phyloP scores from a whole-genome alignment of 495 filamentous ascomycete genomes.

The Bacidia rubella region DNA sequence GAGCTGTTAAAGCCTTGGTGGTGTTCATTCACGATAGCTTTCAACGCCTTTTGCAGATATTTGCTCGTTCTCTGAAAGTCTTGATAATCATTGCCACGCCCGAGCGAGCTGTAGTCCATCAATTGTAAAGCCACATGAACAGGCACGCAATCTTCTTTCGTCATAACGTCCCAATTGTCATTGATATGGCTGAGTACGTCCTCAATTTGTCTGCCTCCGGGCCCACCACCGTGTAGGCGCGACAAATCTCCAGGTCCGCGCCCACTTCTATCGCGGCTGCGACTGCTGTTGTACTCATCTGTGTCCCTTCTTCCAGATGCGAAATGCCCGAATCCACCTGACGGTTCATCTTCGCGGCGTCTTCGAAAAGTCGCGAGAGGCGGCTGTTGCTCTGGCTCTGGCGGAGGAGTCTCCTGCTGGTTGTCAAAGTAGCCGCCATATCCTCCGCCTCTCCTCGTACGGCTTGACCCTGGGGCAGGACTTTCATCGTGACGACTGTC shows the following conservation, averaged over 20 bases:
- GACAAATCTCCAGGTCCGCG: constrained; percentile 10
- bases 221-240: constrained; percentile 22
- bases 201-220: constrained; percentile 28
- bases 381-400: constrained; percentile 16
- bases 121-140: constrained; percentile 86
- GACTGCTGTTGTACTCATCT: constrained; percentile 20
- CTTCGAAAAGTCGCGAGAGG: constrained; percentile 11
- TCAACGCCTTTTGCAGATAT: constrained; percentile 78
- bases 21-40: constrained; percentile 93
- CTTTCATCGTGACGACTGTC: constrained; percentile 8
- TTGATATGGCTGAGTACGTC: constrained; percentile 59
- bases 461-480: constrained; percentile 4
- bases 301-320: constrained; percentile 17
- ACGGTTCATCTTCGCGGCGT: constrained; percentile 3
- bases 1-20: constrained; percentile 99
- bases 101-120: constrained; percentile 86
- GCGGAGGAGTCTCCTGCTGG: constrained; percentile 16
- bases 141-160: constrained; percentile 71
- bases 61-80: constrained; percentile 69
- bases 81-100: constrained; percentile 72
- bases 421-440: constrained; percentile 26
- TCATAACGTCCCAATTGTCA: constrained; percentile 84
- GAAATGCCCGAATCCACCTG: constrained; percentile 11
- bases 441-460: constrained; percentile 26
- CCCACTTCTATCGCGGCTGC: constrained; percentile 16